phyloP scores from a whole-genome alignment of 169 alveolate species.

The Cryptosporidium meleagridis region DNA sequence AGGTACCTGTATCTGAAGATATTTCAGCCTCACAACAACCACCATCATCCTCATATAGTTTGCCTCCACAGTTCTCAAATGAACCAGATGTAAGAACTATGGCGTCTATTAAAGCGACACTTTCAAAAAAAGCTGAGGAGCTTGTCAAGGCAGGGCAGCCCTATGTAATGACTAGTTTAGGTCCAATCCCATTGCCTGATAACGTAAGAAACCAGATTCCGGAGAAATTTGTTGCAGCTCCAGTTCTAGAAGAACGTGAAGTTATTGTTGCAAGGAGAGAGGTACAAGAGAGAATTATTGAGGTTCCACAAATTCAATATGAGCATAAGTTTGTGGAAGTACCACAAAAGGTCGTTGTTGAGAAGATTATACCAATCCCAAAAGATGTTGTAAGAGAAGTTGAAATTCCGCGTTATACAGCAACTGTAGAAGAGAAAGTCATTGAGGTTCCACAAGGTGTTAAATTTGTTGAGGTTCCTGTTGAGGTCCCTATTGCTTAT shows the following conservation, averaged over 20 bases:
- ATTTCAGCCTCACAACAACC: conserved; percentile 34
- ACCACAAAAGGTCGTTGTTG: conserved; percentile 80
- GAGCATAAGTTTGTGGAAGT: conserved; percentile 86
- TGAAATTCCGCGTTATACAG: conserved; percentile 84
- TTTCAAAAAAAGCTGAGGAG: conserved; percentile 74
- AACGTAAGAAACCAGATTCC: conserved; percentile 85
- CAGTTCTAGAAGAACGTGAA: conserved; percentile 86
- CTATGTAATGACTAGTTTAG: conserved; percentile 87
- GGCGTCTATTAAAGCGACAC: conserved; percentile 75
- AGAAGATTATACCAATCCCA: conserved; percentile 83
- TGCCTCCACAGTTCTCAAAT: conserved; percentile 71
- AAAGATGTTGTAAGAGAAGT: conserved; percentile 84
- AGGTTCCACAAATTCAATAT: conserved; percentile 87
- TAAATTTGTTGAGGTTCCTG: conserved; percentile 87
- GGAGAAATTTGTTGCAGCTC: conserved; percentile 87
- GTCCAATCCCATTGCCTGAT: conserved; percentile 87
- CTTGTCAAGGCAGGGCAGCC: conserved; percentile 78
- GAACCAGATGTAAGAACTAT: conserved; percentile 74
- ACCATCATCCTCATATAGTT: conserved; percentile 25
- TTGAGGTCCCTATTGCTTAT: conserved; percentile 86
- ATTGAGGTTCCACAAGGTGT: conserved; percentile 89
- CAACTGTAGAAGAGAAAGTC: conserved; percentile 87
- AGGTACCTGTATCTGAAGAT: conserved; percentile 68
- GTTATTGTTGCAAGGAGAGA: conserved; percentile 86
- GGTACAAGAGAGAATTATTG: conserved; percentile 85